phyloP scores from a whole-genome alignment of 106 monocot genomes.

The Dendrobium officinale region DNA sequence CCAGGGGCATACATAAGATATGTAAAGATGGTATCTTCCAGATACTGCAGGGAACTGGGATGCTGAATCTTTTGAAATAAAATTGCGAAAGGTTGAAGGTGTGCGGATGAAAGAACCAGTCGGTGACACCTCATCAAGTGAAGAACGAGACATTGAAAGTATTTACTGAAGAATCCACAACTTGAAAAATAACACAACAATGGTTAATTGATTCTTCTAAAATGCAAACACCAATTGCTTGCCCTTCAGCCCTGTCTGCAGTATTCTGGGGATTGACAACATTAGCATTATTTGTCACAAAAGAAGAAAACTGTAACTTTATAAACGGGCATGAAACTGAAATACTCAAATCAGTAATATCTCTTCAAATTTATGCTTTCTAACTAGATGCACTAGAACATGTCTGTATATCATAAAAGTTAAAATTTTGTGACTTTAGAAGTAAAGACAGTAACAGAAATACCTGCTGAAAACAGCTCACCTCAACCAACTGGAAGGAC shows the following conservation, averaged over 20 bases:
- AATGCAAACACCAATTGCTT: neutral
- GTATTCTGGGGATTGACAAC: neutral
- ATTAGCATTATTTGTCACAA: neutral
- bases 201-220: neutral
- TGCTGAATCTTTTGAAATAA: conserved; percentile 52
- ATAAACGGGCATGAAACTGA: neutral
- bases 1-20: conserved; percentile 90
- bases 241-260: neutral
- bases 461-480: too few species aligned
- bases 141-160: conserved; percentile 58
- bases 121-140: conserved; percentile 55
- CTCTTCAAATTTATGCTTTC: neutral
- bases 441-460: neutral
- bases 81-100: conserved; percentile 73
- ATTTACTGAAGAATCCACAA: neutral
- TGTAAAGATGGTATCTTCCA: conserved; percentile 81
- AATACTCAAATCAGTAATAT: too few species aligned
- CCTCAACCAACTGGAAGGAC: too few species aligned
- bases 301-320: neutral
- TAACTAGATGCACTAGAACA: neutral
- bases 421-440: neutral
- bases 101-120: conserved; percentile 72
- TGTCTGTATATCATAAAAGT: neutral
- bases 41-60: conserved; percentile 64
- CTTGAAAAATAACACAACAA: neutral